Evolutionary conservation across 2,329 filamentous ascomycete species (phyloP).

Genomic region (Grosmannia serpens): DNA sequence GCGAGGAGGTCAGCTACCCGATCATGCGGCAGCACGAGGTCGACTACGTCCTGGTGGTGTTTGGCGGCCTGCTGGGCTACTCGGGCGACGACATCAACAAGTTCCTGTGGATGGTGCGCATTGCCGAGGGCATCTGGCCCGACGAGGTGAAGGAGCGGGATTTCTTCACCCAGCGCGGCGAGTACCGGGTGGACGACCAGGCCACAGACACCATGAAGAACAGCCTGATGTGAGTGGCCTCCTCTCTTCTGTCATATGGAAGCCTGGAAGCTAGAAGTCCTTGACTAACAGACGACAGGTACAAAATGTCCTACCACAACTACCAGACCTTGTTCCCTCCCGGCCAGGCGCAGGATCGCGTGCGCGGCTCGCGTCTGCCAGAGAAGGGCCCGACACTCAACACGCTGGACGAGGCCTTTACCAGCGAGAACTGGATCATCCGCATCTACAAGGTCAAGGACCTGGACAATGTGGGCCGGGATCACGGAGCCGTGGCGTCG

Average conservation of each 20-base stretch:
- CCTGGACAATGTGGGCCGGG: conserved; percentile 87
- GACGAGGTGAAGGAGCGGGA: conserved; percentile 95
- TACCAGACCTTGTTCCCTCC: conserved; percentile 83
- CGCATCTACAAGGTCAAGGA: conserved; percentile 99
- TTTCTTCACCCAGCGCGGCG: conserved; percentile 87
- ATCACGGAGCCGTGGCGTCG: conserved; percentile 57
- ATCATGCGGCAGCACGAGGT: conserved; percentile 98
- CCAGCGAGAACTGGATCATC: conserved; percentile 99
- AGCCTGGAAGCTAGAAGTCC: not conserved
- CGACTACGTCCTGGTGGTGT: conserved; percentile 96
- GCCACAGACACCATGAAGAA: conserved; percentile 97
- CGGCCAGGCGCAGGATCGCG: conserved; percentile 82
- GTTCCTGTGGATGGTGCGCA: conserved; percentile 99
- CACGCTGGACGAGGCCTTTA: conserved; percentile 92
- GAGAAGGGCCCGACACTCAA: conserved; percentile 74
- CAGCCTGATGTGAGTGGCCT: conserved; percentile 76
- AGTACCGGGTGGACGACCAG: conserved; percentile 88
- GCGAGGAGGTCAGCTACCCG: conserved; percentile 95
- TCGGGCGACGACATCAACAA: conserved; percentile 99
- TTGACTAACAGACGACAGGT: conserved; percentile 44
- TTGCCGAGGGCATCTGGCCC: conserved; percentile 99
- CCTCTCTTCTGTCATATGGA: not conserved
- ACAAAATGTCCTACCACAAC: conserved; percentile 99
- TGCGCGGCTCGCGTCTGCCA: conserved; percentile 72
- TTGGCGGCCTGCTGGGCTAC: conserved; percentile 90